phyloP scores from a whole-genome alignment of 164 flowering plant species.

The Vitis amurensis region DNA sequence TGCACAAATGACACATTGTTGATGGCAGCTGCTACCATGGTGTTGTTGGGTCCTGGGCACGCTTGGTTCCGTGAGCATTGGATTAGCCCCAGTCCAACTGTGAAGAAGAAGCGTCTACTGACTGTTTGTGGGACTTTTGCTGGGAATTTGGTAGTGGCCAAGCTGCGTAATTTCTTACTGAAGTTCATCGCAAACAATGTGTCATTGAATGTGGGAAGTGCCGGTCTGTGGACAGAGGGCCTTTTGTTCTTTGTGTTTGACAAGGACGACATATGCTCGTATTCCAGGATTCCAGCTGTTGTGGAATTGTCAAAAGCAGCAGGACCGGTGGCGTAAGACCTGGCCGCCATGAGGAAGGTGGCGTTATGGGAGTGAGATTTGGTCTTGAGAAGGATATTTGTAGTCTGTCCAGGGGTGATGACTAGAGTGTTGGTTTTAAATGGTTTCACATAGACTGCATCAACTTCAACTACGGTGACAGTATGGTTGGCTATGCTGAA shows the following conservation, averaged over 20 bases:
- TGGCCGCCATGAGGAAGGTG: slow-evolving; percentile 57
- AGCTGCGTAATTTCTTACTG: slow-evolving; percentile 40
- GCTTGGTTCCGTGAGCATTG: slow-evolving; percentile 44
- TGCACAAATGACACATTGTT: slow-evolving; percentile 58
- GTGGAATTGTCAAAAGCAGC: slow-evolving; percentile 70
- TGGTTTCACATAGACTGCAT: slow-evolving; percentile 74
- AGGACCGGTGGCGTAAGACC: slow-evolving; percentile 60
- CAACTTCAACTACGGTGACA: slow-evolving; percentile 63
- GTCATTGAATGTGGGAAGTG: slow-evolving; percentile 54
- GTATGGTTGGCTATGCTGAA: slow-evolving; percentile 76
- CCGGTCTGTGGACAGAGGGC: slow-evolving; percentile 38
- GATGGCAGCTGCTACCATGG: slow-evolving; percentile 37
- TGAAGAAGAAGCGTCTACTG: slow-evolving; percentile 54
- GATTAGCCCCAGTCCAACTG: slow-evolving; percentile 54
- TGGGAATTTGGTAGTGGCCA: slow-evolving; percentile 47
- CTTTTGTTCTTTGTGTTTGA: slow-evolving; percentile 12
- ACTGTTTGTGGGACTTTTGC: slow-evolving; percentile 58
- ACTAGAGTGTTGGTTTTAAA: slow-evolving; percentile 46
- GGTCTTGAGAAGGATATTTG: slow-evolving; percentile 65
- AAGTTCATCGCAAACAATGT: slow-evolving; percentile 45
- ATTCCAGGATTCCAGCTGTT: slow-evolving; percentile 50
- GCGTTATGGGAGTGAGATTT: slow-evolving; percentile 45
- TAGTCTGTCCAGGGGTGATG: slow-evolving; percentile 80
- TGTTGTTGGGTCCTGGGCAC: slow-evolving; percentile 69
- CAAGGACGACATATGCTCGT: slow-evolving; percentile 17